These are phyloP conservation scores for Ophiocytium majus DNA, from an alignment of 352 stramenopile genomes.

Conservation along the genomic window DNA sequence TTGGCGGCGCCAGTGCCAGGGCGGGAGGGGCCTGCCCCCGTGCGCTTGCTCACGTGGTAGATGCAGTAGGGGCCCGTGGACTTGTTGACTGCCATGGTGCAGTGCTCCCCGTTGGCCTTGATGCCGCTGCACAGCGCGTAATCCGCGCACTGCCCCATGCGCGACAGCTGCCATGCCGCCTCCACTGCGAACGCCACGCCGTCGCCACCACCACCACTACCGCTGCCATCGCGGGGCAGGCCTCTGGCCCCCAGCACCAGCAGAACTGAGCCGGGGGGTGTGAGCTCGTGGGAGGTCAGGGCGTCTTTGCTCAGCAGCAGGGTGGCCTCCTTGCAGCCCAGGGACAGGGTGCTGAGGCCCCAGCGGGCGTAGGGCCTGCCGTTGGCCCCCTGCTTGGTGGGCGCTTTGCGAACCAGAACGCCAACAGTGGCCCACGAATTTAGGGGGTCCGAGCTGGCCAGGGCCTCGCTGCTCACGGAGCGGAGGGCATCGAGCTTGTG, in stretches of 20 bases:
- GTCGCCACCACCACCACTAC: neutral
- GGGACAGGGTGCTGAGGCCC: neutral
- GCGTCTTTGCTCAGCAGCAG: neutral
- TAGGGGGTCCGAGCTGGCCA: neutral
- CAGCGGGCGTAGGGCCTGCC: neutral
- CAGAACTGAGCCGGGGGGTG: neutral
- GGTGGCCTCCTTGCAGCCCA: neutral
- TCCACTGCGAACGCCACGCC: neutral
- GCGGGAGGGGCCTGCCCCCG: too few species aligned
- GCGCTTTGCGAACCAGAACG: neutral
- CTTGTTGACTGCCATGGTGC: conserved; percentile 18
- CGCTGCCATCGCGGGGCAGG: neutral
- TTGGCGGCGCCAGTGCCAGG: neutral
- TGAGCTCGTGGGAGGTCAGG: neutral
- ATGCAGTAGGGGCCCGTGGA: neutral
- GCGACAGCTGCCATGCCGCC: neutral
- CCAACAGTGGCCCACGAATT: neutral
- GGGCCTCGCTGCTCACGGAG: neutral
- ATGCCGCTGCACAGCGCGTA: neutral
- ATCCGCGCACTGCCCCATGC: neutral
- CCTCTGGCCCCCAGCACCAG: neutral
- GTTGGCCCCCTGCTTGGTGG: neutral
- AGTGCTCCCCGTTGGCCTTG: neutral
- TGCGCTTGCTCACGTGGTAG: neutral
- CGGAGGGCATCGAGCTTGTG: neutral